Conservation (phyloP, 371 early-diverging fungal genomes). For the Enterocytospora artemiae region DNA sequence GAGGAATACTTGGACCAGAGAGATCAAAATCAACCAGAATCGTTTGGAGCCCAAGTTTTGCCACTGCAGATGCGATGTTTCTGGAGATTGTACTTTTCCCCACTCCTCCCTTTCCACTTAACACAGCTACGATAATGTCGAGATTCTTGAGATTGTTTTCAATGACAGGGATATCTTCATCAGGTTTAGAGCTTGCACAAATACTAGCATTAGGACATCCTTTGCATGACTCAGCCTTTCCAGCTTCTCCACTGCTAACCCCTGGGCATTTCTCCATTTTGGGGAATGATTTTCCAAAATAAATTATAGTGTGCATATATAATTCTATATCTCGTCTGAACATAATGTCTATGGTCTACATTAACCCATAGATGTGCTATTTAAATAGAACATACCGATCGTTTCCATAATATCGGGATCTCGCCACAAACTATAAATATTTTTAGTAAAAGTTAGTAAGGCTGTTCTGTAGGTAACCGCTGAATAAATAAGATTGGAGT, state of each 20-base stretch:
- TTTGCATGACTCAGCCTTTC: conserved; percentile 75
- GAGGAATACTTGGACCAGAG: conserved; percentile 54
- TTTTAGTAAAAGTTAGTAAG: too few relatives aligned
- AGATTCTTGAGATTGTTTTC: conserved; percentile 54
- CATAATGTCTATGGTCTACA: too few relatives aligned
- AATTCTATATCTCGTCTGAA: not conserved
- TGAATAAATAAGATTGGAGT: too few relatives aligned
- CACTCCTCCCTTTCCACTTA: conserved; percentile 78
- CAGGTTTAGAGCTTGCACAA: conserved; percentile 80
- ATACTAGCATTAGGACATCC: conserved; percentile 88
- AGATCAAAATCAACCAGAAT: conserved; percentile 56
- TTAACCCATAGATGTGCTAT: too few relatives aligned
- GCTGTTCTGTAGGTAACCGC: too few relatives aligned
- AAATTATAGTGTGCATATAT: not conserved
- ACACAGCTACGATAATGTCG: conserved; percentile 77
- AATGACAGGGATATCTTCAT: conserved; percentile 63
- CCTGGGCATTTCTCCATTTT: conserved; percentile 60
- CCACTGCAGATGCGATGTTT: conserved; percentile 19
- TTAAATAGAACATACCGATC: too few relatives aligned
- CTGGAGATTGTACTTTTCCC: conserved; percentile 79
- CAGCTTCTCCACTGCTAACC: conserved; percentile 73
- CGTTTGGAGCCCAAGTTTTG: not conserved
- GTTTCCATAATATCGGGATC: too few relatives aligned
- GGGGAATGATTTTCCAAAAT: not conserved
- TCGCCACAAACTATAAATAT: too few relatives aligned